Conservation (phyloP, 2,329 filamentous ascomycete species). For the Clathrospora elynae region DNA sequence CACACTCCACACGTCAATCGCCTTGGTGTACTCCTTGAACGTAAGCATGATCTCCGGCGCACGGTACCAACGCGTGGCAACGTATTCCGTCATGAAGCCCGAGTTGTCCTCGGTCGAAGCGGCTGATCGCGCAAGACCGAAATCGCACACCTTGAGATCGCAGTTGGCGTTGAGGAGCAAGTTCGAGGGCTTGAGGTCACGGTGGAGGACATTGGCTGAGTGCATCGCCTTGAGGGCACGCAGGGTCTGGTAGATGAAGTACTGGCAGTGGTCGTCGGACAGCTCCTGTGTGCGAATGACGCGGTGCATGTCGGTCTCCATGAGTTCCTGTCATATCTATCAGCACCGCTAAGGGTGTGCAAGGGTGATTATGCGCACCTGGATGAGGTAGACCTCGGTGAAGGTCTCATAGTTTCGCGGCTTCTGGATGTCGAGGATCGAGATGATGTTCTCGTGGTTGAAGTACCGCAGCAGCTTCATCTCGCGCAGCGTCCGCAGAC, state of each 20-base stretch:
- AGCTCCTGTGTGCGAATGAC: conserved; percentile 98
- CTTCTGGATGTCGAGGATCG: conserved; percentile 98
- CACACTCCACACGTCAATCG: conserved; percentile 98
- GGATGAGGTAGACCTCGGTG: conserved; percentile 97
- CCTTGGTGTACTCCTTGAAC: conserved; percentile 99
- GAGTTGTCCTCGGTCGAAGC: conserved; percentile 98
- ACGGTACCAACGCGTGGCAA: conserved; percentile 98
- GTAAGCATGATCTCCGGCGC: conserved; percentile 99
- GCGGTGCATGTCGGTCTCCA: conserved; percentile 99
- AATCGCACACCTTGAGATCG: conserved; percentile 98
- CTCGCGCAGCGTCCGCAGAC: conserved; percentile 90
- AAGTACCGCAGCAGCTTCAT: conserved; percentile 99
- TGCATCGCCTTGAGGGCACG: conserved; percentile 99
- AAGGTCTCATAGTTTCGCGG: conserved; percentile 94
- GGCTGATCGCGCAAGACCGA: conserved; percentile 91
- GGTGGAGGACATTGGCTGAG: conserved; percentile 95
- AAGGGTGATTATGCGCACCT: conserved; percentile 60
- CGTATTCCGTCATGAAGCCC: conserved; percentile 99
- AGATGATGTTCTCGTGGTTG: conserved; percentile 99
- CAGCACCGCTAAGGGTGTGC: conserved; percentile 4
- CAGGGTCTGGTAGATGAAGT: conserved; percentile 99
- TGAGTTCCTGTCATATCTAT: conserved; percentile 73
- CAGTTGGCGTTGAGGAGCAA: conserved; percentile 97
- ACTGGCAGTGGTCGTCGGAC: conserved; percentile 98
- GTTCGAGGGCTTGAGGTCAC: conserved; percentile 97